phyloP scores from a whole-genome alignment of 2,329 filamentous ascomycete genomes.

The Colletotrichum chlorophyti region DNA sequence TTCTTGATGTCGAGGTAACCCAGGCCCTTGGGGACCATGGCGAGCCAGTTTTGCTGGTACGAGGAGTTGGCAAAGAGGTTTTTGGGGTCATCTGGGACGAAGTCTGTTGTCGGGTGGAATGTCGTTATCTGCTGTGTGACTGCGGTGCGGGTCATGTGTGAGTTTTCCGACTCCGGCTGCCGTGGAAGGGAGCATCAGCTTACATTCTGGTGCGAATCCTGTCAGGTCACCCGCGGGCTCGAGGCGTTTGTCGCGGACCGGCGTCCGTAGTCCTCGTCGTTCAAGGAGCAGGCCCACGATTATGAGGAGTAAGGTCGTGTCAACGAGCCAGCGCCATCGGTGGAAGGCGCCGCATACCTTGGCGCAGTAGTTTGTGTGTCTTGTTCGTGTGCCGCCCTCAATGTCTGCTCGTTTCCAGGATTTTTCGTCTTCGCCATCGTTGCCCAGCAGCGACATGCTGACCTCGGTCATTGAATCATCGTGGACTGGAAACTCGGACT shows the following conservation, averaged over 20 bases:
- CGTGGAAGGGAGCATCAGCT: slow-evolving; percentile 12
- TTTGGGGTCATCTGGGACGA: slow-evolving; percentile 45
- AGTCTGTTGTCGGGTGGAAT: slow-evolving; percentile 44
- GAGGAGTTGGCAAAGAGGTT: slow-evolving; percentile 45
- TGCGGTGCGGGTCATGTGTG: slow-evolving; percentile 22
- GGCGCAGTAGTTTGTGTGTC: neutral
- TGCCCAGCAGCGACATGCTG: slow-evolving; percentile 16
- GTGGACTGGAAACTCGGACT: neutral
- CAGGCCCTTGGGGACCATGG: slow-evolving; percentile 47
- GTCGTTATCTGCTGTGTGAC: slow-evolving; percentile 47
- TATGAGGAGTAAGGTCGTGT: slow-evolving; percentile 41
- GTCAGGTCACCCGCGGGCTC: slow-evolving; percentile 46
- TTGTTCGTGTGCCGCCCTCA: neutral
- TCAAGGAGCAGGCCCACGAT: slow-evolving; percentile 44
- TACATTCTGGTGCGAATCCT: slow-evolving; percentile 46
- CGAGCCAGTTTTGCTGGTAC: slow-evolving; percentile 43
- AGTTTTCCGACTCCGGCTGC: neutral
- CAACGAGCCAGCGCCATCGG: slow-evolving; percentile 37
- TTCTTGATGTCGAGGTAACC: slow-evolving; percentile 47
- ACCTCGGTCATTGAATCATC: slow-evolving; percentile 22
- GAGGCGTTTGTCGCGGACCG: slow-evolving; percentile 32
- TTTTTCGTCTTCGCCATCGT: slow-evolving; percentile 3
- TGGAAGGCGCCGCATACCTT: neutral
- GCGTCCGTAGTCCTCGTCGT: slow-evolving; percentile 29
- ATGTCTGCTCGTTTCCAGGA: slow-evolving; percentile 18